Percentiles rank a stretch among this genome's conserved stretches.
These are phyloP conservation scores for Blastosporella zonata DNA, from an alignment of 1,284 basidiomycete species.

Conservation along the genomic window DNA sequence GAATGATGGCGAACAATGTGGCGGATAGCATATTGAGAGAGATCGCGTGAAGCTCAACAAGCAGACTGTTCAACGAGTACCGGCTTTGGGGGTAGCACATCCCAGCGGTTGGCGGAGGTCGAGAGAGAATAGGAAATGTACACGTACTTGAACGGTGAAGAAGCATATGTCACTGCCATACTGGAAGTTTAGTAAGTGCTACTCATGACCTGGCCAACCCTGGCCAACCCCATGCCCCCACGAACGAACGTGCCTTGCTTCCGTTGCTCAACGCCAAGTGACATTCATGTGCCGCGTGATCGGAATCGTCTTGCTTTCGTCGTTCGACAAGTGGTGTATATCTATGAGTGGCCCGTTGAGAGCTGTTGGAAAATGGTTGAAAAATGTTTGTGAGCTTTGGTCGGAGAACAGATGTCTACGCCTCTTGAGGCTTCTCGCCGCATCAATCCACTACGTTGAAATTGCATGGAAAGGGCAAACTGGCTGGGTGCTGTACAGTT, in stretches of 20 bases:
- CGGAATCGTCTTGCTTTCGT: not conserved
- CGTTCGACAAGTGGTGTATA: not conserved
- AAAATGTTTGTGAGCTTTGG: too few relatives aligned
- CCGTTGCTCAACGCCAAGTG: not conserved
- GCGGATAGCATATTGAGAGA: conserved; percentile 6
- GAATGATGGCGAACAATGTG: conserved; percentile 1
- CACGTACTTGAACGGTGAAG: not conserved
- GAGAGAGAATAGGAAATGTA: not conserved
- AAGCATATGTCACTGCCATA: not conserved
- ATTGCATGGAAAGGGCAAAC: too few relatives aligned
- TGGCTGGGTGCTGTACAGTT: too few relatives aligned
- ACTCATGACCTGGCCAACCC: too few relatives aligned
- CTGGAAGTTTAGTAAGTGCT: too few relatives aligned
- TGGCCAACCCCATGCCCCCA: not conserved
- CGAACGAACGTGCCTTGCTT: not conserved
- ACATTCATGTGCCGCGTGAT: not conserved
- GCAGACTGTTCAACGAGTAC: not conserved
- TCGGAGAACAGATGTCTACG: too few relatives aligned
- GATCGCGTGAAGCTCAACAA: not conserved
- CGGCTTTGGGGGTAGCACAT: not conserved
- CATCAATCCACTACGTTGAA: too few relatives aligned
- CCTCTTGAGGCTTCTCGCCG: too few relatives aligned
- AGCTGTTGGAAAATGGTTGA: too few relatives aligned
- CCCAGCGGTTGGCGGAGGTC: not conserved
- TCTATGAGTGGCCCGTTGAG: too few relatives aligned